A percentile compares a stretch with the other conserved stretches of the same genome.
Evolutionary conservation across 352 stramenopile species (phyloP).

Genomic region (Halophytophthora polymorphica): DNA sequence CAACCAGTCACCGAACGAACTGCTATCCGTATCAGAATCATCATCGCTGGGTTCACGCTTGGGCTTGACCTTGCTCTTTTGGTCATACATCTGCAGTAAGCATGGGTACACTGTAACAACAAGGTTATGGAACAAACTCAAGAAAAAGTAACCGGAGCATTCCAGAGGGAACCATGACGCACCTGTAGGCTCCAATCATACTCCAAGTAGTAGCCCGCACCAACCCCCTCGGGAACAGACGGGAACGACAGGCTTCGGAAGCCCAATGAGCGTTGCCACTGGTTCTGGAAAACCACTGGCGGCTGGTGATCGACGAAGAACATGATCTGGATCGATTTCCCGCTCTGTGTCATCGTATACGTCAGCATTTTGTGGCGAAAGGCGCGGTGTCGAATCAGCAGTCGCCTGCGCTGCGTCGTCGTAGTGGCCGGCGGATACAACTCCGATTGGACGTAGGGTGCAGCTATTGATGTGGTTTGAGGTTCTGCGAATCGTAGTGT

Average conservation of each 20-base stretch:
- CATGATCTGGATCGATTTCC: conserved; percentile 49
- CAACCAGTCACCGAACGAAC: conserved; percentile 35
- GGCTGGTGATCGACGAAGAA: conserved; percentile 71
- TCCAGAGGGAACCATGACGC: neutral
- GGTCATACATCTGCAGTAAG: neutral
- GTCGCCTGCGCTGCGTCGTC: conserved; percentile 40
- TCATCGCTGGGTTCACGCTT: neutral
- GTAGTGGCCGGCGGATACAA: conserved; percentile 48
- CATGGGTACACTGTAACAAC: too few relatives aligned
- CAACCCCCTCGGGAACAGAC: conserved; percentile 52
- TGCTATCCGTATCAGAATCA: conserved; percentile 4
- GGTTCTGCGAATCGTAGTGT: conserved; percentile 24
- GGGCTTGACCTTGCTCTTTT: neutral
- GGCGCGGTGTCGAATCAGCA: conserved; percentile 50
- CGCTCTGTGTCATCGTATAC: conserved; percentile 55
- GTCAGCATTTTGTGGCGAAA: conserved; percentile 67
- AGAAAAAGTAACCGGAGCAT: neutral
- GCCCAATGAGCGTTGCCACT: conserved; percentile 48
- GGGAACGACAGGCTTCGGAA: conserved; percentile 44
- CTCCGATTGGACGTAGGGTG: conserved; percentile 8
- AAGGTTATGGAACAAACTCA: conserved; percentile 1
- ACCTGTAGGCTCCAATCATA: conserved; percentile 71
- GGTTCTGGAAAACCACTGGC: conserved; percentile 63
- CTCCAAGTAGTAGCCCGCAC: conserved; percentile 54
- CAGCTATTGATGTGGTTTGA: conserved; percentile 6